Percentiles rank a stretch among this genome's conserved stretches.
phyloP scores from a whole-genome alignment of 2,329 filamentous ascomycete genomes.

The Xylaria digitata region DNA sequence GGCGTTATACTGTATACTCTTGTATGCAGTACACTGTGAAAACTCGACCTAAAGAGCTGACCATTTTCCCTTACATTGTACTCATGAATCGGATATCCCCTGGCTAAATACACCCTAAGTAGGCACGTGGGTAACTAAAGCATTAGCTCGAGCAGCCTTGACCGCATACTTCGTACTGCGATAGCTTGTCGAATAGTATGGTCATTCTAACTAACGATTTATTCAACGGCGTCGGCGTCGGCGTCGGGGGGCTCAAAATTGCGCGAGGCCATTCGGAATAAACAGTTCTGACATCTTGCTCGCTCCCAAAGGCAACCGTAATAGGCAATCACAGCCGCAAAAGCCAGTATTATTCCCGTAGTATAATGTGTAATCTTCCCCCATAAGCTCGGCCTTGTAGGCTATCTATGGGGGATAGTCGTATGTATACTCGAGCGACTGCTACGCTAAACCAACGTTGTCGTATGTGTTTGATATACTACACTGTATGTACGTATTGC shows the following conservation, averaged over 20 bases:
- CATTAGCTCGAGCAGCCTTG: neutral
- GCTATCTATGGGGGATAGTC: neutral
- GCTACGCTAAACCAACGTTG: conserved; percentile 2
- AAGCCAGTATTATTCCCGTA: conserved; percentile 11
- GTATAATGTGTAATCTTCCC: neutral
- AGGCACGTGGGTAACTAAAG: neutral
- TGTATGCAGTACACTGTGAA: neutral
- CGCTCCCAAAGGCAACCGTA: neutral
- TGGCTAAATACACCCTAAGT: neutral
- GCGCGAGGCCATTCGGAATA: conserved; percentile 1
- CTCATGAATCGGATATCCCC: neutral
- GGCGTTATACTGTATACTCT: too few relatives aligned
- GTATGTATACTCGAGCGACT: neutral
- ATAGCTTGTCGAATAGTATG: conserved; percentile 4
- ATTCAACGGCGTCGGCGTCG: neutral
- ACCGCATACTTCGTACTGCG: neutral
- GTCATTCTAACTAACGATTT: neutral
- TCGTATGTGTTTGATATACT: neutral
- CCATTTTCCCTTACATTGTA: neutral
- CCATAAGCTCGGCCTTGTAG: neutral
- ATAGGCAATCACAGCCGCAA: neutral
- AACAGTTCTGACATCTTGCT: neutral
- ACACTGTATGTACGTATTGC: neutral
- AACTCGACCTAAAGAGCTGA: neutral
- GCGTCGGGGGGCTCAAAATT: conserved; percentile 3